Conservation (phyloP, 345 rosid species). For the Euclidium syriacum region DNA sequence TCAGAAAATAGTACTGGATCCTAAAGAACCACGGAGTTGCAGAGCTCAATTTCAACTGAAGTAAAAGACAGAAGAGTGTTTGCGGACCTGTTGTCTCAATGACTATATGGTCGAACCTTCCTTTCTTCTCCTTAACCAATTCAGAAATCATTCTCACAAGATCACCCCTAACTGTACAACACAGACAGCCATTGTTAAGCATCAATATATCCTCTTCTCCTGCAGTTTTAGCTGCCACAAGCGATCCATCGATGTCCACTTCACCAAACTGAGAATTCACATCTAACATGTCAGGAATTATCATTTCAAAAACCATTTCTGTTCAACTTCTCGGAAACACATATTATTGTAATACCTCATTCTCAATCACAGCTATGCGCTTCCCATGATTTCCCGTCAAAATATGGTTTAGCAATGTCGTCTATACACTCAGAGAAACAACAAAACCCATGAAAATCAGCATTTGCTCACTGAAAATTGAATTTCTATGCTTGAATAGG, state of each 20-base stretch:
- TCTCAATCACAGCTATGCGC: constrained; percentile 91
- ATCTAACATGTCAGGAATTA: constrained; percentile 1
- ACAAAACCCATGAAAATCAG: not conserved
- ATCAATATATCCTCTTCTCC: constrained; percentile 85
- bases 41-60: not conserved
- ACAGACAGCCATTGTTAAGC: constrained; percentile 95
- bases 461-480: not conserved
- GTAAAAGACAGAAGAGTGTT: not conserved
- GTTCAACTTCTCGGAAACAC: not conserved
- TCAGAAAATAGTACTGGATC: not conserved
- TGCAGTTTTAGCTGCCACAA: constrained; percentile 80
- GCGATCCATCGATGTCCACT: constrained; percentile 90
- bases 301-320: not conserved
- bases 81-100: constrained; percentile 95
- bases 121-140: constrained; percentile 68
- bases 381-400: constrained; percentile 92
- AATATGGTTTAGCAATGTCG: constrained; percentile 87
- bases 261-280: constrained; percentile 69
- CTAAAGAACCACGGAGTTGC: not conserved
- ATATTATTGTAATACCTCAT: constrained; percentile 51
- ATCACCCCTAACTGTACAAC: constrained; percentile 98
- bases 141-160: constrained; percentile 93
- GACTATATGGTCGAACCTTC: constrained; percentile 82
- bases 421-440: constrained; percentile 37
- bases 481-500: not conserved